Percentiles rank a stretch among this genome's conserved stretches.
phyloP scores from a whole-genome alignment of 495 filamentous ascomycete species.

The Penicillium herquei region DNA sequence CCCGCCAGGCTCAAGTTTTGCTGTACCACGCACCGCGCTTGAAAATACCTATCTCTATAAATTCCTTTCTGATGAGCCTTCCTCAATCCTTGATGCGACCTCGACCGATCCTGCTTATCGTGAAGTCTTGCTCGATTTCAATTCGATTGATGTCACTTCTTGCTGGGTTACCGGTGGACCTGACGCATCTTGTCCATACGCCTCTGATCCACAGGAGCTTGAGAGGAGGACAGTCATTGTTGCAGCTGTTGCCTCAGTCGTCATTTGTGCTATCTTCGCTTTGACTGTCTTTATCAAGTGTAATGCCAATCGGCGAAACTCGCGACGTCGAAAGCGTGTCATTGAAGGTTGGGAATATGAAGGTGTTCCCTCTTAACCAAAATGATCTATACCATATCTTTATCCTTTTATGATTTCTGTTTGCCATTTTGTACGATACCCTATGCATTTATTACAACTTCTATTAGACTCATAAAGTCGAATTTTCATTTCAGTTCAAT shows the following conservation, averaged over 20 bases:
- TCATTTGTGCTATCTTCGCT: conserved; percentile 56
- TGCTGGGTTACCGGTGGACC: conserved; percentile 60
- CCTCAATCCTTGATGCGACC: conserved; percentile 21
- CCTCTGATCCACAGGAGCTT: conserved; percentile 31
- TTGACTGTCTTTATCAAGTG: conserved; percentile 65
- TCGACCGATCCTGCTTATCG: conserved; percentile 22
- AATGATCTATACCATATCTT: not conserved
- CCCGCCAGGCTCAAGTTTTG: conserved; percentile 40
- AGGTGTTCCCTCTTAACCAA: conserved; percentile 54
- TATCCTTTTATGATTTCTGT: not conserved
- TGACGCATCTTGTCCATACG: conserved; percentile 56
- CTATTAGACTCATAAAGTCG: not conserved
- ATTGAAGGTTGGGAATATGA: conserved; percentile 66
- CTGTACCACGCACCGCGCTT: conserved; percentile 56
- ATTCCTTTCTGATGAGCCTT: conserved; percentile 25
- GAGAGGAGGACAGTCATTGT: conserved; percentile 52
- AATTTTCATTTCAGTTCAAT: not conserved
- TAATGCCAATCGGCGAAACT: conserved; percentile 55
- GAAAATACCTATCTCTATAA: conserved; percentile 59
- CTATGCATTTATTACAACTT: not conserved
- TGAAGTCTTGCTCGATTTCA: conserved; percentile 58
- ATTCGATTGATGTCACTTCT: conserved; percentile 48
- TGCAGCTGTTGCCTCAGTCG: conserved; percentile 56
- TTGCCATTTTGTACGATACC: conserved; percentile 2
- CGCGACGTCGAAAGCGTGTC: conserved; percentile 47